phyloP scores from a whole-genome alignment of 345 rosid species.

The Syzygium aqueum region DNA sequence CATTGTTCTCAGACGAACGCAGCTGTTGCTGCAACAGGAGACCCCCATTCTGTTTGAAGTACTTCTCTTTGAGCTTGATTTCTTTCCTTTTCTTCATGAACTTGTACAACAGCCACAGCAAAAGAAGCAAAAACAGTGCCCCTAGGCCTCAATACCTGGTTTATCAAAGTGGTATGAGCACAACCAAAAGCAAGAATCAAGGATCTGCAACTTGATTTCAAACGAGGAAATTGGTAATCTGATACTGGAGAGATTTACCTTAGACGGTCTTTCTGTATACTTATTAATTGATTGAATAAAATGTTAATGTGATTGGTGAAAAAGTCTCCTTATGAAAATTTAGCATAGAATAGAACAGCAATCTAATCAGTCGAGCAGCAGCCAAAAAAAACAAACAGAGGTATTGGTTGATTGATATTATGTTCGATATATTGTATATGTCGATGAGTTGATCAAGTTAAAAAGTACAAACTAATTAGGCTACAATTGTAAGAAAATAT shows the following conservation, averaged over 20 bases:
- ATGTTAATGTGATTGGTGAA: neutral
- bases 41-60: neutral
- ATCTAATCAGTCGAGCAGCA: neutral
- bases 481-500: neutral
- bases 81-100: neutral
- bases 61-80: neutral
- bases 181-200: neutral
- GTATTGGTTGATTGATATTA: neutral
- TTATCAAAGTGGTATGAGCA: neutral
- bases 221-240: neutral
- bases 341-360: neutral
- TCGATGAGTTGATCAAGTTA: neutral
- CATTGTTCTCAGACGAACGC: neutral
- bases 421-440: neutral
- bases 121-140: neutral
- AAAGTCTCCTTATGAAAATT: neutral
- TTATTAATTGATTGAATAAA: neutral
- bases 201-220: neutral
- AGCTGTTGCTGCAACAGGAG: conserved; percentile 1
- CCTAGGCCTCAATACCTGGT: neutral
- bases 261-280: neutral
- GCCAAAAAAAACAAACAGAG: neutral
- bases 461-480: neutral
- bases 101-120: neutral
- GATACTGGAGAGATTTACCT: neutral